Percentiles rank a stretch among this genome's conserved stretches.
Conservation (phyloP, 2,329 filamentous ascomycete genomes). For the Exophiala sp. region DNA sequence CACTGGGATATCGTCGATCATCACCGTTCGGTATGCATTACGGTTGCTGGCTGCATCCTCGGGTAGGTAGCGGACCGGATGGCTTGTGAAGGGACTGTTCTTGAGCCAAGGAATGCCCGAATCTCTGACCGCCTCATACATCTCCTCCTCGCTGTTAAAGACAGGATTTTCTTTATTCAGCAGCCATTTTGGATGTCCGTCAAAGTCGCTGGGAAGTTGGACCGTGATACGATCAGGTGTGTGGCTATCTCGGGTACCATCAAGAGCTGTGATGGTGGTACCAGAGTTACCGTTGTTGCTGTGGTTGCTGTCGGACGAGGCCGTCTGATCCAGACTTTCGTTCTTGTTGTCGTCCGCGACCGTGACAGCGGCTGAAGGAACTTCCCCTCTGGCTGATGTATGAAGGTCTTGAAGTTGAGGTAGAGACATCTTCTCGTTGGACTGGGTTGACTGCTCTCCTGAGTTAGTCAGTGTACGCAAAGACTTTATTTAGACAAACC, state of each 20-base stretch:
- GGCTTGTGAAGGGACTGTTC: conserved; percentile 14
- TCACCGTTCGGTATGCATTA: conserved; percentile 28
- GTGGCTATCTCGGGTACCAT: not conserved
- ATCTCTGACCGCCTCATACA: not conserved
- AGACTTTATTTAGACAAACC: conserved; percentile 2
- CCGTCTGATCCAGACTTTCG: not conserved
- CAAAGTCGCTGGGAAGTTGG: not conserved
- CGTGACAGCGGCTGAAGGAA: not conserved
- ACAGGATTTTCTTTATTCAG: conserved; percentile 21
- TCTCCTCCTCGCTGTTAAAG: conserved; percentile 16
- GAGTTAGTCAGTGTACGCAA: not conserved
- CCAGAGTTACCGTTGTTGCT: not conserved
- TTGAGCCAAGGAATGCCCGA: not conserved
- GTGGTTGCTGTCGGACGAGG: not conserved
- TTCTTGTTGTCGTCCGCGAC: not conserved
- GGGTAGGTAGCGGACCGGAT: conserved; percentile 26
- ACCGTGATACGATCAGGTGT: not conserved
- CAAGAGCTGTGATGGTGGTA: not conserved
- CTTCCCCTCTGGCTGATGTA: not conserved
- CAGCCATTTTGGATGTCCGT: conserved; percentile 11
- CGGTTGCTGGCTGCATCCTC: conserved; percentile 13
- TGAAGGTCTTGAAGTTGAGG: conserved; percentile 1
- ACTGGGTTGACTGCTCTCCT: not conserved
- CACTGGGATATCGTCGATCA: conserved; percentile 27
- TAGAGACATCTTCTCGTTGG: not conserved